phyloP scores from a whole-genome alignment of 345 rosid species.

The Acer saccharum region DNA sequence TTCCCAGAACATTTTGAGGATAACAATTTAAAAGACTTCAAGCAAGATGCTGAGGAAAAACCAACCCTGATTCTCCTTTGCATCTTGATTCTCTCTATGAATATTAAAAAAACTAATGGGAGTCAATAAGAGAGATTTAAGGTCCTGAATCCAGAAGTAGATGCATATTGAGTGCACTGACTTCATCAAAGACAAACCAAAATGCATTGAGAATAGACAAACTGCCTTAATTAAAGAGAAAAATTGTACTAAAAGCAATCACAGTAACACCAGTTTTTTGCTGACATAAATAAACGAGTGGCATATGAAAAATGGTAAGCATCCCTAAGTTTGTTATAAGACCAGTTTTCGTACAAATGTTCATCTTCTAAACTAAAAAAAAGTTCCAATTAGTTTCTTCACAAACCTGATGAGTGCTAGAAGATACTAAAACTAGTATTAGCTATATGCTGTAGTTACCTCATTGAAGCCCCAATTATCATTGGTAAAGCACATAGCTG shows the following conservation, averaged over 20 bases:
- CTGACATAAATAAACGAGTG: background rate
- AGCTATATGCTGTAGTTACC: conserved; percentile 41
- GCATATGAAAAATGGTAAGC: background rate
- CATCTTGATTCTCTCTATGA: conserved; percentile 6
- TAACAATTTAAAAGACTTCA: conserved; percentile 12
- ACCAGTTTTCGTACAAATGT: background rate
- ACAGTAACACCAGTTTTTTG: conserved; percentile 6
- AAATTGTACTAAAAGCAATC: background rate
- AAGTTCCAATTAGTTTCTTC: background rate
- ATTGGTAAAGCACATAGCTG: conserved; percentile 88
- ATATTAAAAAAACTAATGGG: background rate
- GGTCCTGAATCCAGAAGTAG: conserved; percentile 5
- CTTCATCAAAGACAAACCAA: conserved; percentile 2
- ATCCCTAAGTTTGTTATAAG: background rate
- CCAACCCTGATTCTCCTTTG: background rate
- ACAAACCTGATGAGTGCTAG: background rate
- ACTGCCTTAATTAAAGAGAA: background rate
- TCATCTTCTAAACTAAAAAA: background rate
- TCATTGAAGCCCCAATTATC: conserved; percentile 84
- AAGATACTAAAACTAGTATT: background rate
- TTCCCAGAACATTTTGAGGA: background rate
- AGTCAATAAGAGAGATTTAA: background rate
- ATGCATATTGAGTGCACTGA: background rate
- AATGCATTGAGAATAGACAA: background rate
- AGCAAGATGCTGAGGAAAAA: background rate